A percentile compares a stretch with the other conserved stretches of the same genome.
Evolutionary conservation across 768 basidiomycete species (phyloP).

Genomic region (Daedaleopsis sinensis): DNA sequence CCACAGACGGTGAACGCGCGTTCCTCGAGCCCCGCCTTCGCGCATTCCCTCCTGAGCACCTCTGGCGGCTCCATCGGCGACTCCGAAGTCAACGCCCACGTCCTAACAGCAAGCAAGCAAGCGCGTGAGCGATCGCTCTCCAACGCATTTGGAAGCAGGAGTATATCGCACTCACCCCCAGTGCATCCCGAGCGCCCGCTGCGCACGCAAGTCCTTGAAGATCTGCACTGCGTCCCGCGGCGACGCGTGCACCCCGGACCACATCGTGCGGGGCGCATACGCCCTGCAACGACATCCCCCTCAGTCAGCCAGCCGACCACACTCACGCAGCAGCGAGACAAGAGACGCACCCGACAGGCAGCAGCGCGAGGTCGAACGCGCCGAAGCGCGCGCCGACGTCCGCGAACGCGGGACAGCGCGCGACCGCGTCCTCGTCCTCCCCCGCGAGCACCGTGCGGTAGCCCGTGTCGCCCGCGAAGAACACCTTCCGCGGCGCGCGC

Average conservation of each 20-base stretch:
- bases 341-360: slow-evolving; percentile 59
- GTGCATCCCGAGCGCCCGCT: slow-evolving; percentile 68
- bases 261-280: slow-evolving; percentile 55
- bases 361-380: slow-evolving; percentile 67
- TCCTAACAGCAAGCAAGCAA: slow-evolving; percentile 33
- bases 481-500: slow-evolving; percentile 45
- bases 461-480: slow-evolving; percentile 75
- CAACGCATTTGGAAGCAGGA: too few relatives aligned
- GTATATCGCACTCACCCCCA: slow-evolving; percentile 52
- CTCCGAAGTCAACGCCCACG: slow-evolving; percentile 56
- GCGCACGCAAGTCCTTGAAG: slow-evolving; percentile 63
- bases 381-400: slow-evolving; percentile 68
- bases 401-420: slow-evolving; percentile 72
- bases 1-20: slow-evolving; percentile 58
- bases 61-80: slow-evolving; percentile 64
- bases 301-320: neutral
- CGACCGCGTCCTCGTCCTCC: slow-evolving; percentile 51
- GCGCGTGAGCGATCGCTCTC: neutral
- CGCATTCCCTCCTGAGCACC: slow-evolving; percentile 53
- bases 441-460: slow-evolving; percentile 51
- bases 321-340: neutral
- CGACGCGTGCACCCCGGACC: slow-evolving; percentile 64
- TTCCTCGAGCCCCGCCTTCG: slow-evolving; percentile 52
- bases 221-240: slow-evolving; percentile 71
- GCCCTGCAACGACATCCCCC: slow-evolving; percentile 42